Evolutionary conservation across 257 asterid genomes (phyloP).

Genomic region (Solanum commersonii): DNA sequence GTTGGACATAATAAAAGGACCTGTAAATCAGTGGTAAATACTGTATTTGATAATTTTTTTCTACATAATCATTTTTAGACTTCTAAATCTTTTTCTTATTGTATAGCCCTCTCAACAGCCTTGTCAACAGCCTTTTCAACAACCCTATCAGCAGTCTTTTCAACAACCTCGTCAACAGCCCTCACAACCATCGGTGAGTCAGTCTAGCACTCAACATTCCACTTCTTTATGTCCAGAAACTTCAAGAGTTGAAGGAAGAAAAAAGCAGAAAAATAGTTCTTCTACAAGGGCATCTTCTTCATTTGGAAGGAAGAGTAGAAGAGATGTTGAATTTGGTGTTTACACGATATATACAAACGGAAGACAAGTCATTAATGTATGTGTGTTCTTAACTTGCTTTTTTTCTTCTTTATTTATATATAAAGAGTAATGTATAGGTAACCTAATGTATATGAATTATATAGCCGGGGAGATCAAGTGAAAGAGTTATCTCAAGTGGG

Average conservation of each 20-base stretch:
- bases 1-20: too few relatives aligned
- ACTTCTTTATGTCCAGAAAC: not conserved
- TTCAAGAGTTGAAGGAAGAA: not conserved
- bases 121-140: rapidly evolving
- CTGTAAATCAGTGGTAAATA: too few relatives aligned
- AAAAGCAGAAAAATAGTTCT: not conserved
- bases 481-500: not conserved
- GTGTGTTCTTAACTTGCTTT: not conserved
- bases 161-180: too few relatives aligned
- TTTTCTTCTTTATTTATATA: not conserved
- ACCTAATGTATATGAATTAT: not conserved
- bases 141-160: too few relatives aligned
- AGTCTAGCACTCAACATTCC: not conserved
- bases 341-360: too few relatives aligned
- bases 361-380: not conserved
- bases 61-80: not conserved
- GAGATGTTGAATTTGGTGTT: not conserved
- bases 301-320: not conserved
- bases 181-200: not conserved
- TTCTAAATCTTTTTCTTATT: not conserved
- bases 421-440: not conserved
- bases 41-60: too few relatives aligned
- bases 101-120: not conserved
- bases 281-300: not conserved
- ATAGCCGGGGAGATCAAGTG: not conserved